Evolutionary conservation across 192 early-diverging fungal species (phyloP).

Genomic region (Backusella macrospora): DNA sequence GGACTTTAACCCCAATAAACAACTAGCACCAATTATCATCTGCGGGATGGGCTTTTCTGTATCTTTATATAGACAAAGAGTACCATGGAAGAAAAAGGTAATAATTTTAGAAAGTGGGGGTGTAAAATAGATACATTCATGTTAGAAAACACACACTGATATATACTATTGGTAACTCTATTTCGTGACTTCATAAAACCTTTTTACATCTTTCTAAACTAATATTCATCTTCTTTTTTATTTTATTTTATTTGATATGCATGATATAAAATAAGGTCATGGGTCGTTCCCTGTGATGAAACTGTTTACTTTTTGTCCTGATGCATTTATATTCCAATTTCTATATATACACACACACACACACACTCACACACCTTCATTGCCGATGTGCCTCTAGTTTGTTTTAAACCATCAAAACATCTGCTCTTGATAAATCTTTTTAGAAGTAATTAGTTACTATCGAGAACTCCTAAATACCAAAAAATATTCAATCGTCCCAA

Average conservation of each 20-base stretch:
- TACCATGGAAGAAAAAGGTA: neutral
- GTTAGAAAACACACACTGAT: neutral
- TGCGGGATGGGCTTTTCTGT: neutral
- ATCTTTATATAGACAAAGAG: neutral
- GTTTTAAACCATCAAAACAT: neutral
- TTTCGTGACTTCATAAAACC: neutral
- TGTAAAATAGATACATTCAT: neutral
- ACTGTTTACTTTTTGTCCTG: slow-evolving; percentile 1
- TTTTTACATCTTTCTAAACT: neutral
- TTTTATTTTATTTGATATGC: neutral
- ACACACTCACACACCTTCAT: neutral
- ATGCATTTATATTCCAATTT: neutral
- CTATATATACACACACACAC: neutral
- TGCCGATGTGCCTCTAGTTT: neutral
- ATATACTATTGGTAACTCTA: neutral
- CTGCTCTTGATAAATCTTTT: neutral
- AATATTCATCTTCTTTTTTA: neutral
- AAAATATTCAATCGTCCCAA: no score
- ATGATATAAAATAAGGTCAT: neutral
- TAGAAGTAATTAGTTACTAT: neutral
- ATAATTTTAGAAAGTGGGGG: neutral
- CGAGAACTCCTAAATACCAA: neutral
- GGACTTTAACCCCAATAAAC: neutral
- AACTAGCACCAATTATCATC: slow-evolving; percentile 10
- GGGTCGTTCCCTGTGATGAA: slow-evolving; percentile 11